A percentile compares a stretch with the other conserved stretches of the same genome.
These are phyloP conservation scores for Syncephalastrum monosporum DNA, from an alignment of 371 early-diverging fungal species.

Conservation along the genomic window DNA sequence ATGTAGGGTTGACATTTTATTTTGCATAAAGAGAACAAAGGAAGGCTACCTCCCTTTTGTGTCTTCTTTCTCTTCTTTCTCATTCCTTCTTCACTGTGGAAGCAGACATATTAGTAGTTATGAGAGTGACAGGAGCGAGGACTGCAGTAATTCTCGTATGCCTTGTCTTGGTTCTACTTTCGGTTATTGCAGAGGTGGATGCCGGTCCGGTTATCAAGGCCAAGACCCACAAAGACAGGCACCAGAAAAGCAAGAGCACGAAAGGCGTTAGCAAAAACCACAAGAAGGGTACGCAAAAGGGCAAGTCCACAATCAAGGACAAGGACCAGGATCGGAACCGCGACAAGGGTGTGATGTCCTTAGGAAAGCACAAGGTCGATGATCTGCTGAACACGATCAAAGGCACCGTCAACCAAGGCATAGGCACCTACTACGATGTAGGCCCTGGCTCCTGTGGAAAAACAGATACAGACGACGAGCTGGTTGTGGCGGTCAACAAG, in stretches of 20 bases:
- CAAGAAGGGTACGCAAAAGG: background rate
- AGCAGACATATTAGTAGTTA: too few species aligned
- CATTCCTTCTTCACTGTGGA: too few species aligned
- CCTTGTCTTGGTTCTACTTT: background rate
- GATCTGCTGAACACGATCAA: background rate
- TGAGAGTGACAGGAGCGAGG: too few species aligned
- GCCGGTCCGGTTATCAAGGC: too few species aligned
- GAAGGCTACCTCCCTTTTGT: too few species aligned
- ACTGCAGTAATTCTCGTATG: background rate
- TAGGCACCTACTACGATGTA: slow-evolving; percentile 33
- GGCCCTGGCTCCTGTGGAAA: slow-evolving; percentile 43
- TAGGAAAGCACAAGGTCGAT: background rate
- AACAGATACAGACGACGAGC: slow-evolving; percentile 21
- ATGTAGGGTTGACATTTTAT: too few species aligned
- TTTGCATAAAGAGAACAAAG: too few species aligned
- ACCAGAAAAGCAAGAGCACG: background rate
- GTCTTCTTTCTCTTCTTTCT: too few species aligned
- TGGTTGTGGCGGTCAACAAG: slow-evolving; percentile 37
- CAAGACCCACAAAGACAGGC: background rate
- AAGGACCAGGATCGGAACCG: too few species aligned
- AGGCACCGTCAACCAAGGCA: slow-evolving; percentile 14
- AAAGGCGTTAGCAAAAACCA: slow-evolving; percentile 1
- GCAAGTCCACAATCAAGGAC: background rate
- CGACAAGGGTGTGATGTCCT: too few species aligned
- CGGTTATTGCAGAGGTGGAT: background rate